Conservation (phyloP, 257 asterid genomes). For the Ajuga chamaepitys region DNA sequence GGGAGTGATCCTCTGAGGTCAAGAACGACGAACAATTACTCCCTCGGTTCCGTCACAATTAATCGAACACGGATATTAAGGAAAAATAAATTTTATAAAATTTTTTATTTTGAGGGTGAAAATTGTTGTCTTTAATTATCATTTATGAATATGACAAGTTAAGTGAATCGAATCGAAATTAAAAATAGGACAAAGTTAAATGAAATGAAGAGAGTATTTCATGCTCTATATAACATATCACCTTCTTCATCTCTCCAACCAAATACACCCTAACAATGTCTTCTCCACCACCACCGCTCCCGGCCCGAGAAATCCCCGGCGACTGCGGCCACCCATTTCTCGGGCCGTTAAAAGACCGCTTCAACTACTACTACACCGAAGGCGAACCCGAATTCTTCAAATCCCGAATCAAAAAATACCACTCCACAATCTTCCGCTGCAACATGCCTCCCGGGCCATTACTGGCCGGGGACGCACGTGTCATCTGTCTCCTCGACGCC, state of each 20-base stretch:
- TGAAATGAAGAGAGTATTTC: no score
- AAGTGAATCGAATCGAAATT: no score
- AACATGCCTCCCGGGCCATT: slow-evolving; percentile 75
- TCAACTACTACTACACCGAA: slow-evolving; percentile 36
- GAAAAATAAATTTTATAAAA: no score
- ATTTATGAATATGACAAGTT: no score
- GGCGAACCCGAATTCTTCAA: slow-evolving; percentile 42
- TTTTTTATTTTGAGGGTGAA: no score
- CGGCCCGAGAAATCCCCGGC: slow-evolving; percentile 44
- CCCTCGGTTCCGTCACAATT: no score
- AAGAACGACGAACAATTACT: no score
- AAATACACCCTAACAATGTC: slow-evolving; percentile 4
- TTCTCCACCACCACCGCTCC: neutral
- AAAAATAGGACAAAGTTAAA: no score
- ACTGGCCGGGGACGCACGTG: slow-evolving; percentile 29
- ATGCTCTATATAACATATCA: no score
- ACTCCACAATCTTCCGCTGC: slow-evolving; percentile 49
- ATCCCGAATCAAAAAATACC: slow-evolving; percentile 28
- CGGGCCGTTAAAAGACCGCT: slow-evolving; percentile 44
- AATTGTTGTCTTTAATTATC: no score
- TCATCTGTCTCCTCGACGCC: slow-evolving; percentile 60
- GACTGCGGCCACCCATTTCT: slow-evolving; percentile 35
- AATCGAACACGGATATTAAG: no score
- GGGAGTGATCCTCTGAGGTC: no score
- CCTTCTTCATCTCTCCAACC: neutral